Evolutionary conservation across 2,329 filamentous ascomycete genomes (phyloP), one percentile per base, ranked within the genome.

Genomic region (Apiospora pterosperma): DNA sequence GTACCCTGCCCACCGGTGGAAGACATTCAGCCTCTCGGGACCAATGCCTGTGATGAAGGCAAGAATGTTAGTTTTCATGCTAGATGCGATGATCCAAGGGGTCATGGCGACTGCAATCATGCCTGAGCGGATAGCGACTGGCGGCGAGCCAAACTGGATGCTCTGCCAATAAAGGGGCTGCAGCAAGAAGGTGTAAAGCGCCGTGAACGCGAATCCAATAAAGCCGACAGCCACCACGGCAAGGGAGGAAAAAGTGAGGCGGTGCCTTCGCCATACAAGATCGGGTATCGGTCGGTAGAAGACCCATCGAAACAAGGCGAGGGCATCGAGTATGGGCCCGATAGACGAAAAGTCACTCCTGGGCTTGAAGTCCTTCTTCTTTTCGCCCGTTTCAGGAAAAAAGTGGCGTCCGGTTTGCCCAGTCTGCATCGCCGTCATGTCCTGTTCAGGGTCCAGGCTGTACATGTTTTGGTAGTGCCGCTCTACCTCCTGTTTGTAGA

Each of bases 51-150:
- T 97, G 65, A 97, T 78, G 64, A 94, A 79, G 0, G 91, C 90
- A 63, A 98, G 85, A 36, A 97, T 74, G 74, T 97, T 98, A 19
- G 93, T 91, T 77, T 97, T 97, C 84, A 93, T 96, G 74, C 92
- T 93, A 12, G 96, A 88, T 21, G 90, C 92, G 61, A 97, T 82
- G 68, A 97, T 95, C 93, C 94, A 97, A 0, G 95, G 95, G 58
- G 96, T 90, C 84, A 97, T 87, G 14, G 95, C 92, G 16, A 97
- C 90, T 14, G 94, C 90, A 64, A 97, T 87, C 95, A 97, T 97
- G 59, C 95, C 95, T 8, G 93, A 84, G 68, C 95, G 87, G 66
- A 97, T 88, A 11, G 94, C 93, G 63, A 98, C 76, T 0, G 95
- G 95, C 34, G 95, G 95, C 1, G 95, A 97, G 48, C 95, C 95